Percentiles rank a stretch among this genome's conserved stretches.
Evolutionary conservation across 2,329 filamentous ascomycete species (phyloP).

Genomic region (Tothia fuscella): DNA sequence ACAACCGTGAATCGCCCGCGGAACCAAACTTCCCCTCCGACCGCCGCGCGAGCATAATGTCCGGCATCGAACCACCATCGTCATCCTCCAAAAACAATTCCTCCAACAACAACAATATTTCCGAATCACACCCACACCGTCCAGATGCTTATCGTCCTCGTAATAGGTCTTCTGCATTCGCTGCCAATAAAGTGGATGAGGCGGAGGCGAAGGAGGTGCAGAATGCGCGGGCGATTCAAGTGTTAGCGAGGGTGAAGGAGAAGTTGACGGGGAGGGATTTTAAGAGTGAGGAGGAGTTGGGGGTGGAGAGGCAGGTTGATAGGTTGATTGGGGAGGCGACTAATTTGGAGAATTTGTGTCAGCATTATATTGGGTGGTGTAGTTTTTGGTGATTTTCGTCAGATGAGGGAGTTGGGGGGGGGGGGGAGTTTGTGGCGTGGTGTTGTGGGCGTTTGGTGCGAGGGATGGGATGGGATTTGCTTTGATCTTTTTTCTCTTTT

Average conservation of each 20-base stretch:
- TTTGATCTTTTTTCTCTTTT: not conserved
- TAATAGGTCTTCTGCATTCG: slow-evolving; percentile 21
- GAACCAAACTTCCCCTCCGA: slow-evolving; percentile 49
- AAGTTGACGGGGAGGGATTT: slow-evolving; percentile 94
- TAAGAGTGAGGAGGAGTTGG: slow-evolving; percentile 71
- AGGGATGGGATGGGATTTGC: not conserved
- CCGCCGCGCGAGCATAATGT: slow-evolving; percentile 46
- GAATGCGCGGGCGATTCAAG: slow-evolving; percentile 85
- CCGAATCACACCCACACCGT: slow-evolving; percentile 14
- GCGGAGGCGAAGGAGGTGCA: slow-evolving; percentile 57
- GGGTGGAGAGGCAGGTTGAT: slow-evolving; percentile 79
- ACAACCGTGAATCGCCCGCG: slow-evolving; percentile 47
- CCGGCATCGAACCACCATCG: slow-evolving; percentile 5
- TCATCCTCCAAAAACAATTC: slow-evolving; percentile 42
- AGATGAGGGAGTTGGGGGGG: slow-evolving; percentile 1
- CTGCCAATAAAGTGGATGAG: slow-evolving; percentile 23
- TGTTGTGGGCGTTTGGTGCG: not conserved
- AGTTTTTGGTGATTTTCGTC: slow-evolving; percentile 66
- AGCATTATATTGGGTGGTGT: slow-evolving; percentile 99
- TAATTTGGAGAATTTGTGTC: slow-evolving; percentile 92
- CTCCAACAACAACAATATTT: slow-evolving; percentile 30
- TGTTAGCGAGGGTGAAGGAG: slow-evolving; percentile 82
- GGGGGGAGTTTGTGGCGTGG: not conserved
- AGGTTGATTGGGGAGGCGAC: slow-evolving; percentile 92
- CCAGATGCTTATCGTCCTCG: slow-evolving; percentile 21